Conservation (phyloP, 305 asterid species). For the Fraxinus ornus region DNA sequence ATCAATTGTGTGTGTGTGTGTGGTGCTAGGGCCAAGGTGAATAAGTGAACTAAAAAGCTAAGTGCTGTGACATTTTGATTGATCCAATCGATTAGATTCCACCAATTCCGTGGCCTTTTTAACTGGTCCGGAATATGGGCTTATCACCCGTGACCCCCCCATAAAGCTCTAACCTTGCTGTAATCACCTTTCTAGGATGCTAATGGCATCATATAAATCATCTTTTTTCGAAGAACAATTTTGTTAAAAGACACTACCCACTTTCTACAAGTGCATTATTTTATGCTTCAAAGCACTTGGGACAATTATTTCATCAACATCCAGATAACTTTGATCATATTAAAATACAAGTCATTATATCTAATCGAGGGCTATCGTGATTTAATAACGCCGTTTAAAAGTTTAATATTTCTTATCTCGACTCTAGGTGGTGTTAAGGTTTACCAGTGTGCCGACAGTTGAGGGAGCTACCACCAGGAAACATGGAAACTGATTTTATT, state of each 20-base stretch:
- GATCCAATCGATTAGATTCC: slow-evolving; percentile 25
- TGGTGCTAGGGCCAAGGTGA: background rate
- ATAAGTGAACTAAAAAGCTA: background rate
- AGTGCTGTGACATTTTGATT: background rate
- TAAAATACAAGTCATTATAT: background rate
- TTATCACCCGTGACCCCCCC: background rate
- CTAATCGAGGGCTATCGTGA: background rate
- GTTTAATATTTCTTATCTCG: background rate
- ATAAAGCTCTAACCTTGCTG: slow-evolving; percentile 12
- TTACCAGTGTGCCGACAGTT: background rate
- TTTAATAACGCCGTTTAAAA: background rate
- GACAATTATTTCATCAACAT: slow-evolving; percentile 33
- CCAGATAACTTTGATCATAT: slow-evolving; percentile 9
- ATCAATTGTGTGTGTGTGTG: background rate
- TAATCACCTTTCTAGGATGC: slow-evolving; percentile 25
- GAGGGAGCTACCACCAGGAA: background rate
- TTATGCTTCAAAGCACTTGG: slow-evolving; percentile 26
- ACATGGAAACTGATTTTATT: background rate
- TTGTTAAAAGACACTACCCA: slow-evolving; percentile 28
- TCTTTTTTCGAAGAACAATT: slow-evolving; percentile 10
- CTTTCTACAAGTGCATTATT: slow-evolving; percentile 24
- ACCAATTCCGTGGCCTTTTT: slow-evolving; percentile 27
- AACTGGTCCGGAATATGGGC: slow-evolving; percentile 21
- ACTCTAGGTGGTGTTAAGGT: background rate
- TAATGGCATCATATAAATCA: slow-evolving; percentile 26